phyloP scores from a whole-genome alignment of 1,284 basidiomycete genomes.

The Xerocomus nothofagi region DNA sequence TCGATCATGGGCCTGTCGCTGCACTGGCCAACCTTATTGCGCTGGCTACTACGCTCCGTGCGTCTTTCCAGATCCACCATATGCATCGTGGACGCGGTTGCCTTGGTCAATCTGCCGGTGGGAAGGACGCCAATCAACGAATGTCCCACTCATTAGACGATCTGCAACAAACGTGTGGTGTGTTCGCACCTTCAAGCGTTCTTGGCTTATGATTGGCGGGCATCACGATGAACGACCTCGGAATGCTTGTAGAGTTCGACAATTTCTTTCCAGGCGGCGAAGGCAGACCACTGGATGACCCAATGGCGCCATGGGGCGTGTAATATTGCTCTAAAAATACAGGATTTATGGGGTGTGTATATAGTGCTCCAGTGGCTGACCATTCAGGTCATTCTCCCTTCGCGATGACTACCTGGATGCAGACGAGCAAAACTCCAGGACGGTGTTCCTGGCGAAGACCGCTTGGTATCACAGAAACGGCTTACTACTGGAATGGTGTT shows the following conservation, averaged over 20 bases:
- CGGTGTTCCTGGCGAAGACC: conserved; percentile 9
- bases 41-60: not conserved
- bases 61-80: not conserved
- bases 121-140: not conserved
- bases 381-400: not conserved
- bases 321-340: not conserved
- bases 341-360: not conserved
- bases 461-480: conserved; percentile 10
- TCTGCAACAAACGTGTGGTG: not conserved
- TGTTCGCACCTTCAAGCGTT: not conserved
- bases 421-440: not conserved
- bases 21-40: not conserved
- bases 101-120: not conserved
- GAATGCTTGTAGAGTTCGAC: not conserved
- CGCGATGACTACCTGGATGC: conserved; percentile 5
- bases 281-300: not conserved
- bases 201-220: not conserved
- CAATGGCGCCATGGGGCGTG: not conserved
- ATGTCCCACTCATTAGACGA: not conserved
- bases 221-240: not conserved
- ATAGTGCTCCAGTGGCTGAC: not conserved
- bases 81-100: not conserved
- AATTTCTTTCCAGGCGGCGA: not conserved
- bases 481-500: conserved; percentile 11
- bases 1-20: not conserved